phyloP scores from a whole-genome alignment of 192 early-diverging fungal genomes.

The Rhizophlyctis rosea region DNA sequence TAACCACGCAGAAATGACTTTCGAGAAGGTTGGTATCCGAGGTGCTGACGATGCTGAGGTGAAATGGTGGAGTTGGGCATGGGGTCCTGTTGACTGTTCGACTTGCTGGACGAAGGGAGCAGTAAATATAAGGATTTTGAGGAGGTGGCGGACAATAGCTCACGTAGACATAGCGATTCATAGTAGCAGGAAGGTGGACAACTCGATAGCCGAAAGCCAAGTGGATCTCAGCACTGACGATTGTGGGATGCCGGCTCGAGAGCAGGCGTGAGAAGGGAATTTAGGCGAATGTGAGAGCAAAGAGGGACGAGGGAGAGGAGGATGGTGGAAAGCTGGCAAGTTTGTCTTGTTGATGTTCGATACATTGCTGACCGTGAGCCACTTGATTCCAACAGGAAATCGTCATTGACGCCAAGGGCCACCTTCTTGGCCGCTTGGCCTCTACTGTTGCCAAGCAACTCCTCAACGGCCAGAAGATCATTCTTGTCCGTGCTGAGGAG shows the following conservation, averaged over 20 bases:
- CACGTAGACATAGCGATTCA: no score
- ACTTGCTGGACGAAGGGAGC: background rate
- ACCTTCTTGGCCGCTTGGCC: constrained; percentile 96
- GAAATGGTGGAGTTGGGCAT: background rate
- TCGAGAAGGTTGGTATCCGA: background rate
- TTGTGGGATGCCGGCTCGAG: background rate
- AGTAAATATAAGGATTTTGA: background rate
- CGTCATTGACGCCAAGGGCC: constrained; percentile 99
- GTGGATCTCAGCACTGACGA: background rate
- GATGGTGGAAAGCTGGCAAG: background rate
- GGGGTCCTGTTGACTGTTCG: background rate
- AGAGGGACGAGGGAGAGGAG: background rate
- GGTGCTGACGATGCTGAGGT: background rate
- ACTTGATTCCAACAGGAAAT: constrained; percentile 63
- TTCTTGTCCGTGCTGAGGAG: constrained; percentile 97
- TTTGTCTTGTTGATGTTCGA: background rate
- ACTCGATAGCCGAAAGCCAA: no score
- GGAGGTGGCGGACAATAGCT: background rate
- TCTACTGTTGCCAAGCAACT: constrained; percentile 97
- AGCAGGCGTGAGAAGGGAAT: background rate
- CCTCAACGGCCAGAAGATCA: constrained; percentile 95
- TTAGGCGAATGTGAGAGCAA: background rate
- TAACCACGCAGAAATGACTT: background rate
- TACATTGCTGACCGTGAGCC: background rate
- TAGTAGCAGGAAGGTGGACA: no score